Conservation (phyloP, 768 basidiomycete species). For the Pilatotrama ljubarskyi region DNA sequence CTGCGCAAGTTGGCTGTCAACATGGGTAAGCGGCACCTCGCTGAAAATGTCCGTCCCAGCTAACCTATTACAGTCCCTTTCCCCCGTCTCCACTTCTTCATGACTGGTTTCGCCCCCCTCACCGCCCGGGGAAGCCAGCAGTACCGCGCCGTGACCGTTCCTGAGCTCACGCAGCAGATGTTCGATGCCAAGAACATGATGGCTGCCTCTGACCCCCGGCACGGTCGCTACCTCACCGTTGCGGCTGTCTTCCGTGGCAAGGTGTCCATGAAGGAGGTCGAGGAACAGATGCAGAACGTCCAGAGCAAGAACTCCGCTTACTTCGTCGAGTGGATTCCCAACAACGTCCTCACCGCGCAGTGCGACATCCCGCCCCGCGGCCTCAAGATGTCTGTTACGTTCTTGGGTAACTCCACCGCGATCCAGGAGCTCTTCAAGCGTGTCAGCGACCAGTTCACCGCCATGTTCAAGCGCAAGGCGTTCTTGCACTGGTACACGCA, state of each 20-base stretch:
- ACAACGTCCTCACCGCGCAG: conserved; percentile 97
- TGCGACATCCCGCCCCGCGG: conserved; percentile 97
- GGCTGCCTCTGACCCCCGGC: conserved; percentile 96
- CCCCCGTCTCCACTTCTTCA: conserved; percentile 99
- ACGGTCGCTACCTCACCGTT: conserved; percentile 97
- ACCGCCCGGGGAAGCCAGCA: conserved; percentile 93
- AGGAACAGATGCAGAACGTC: conserved; percentile 98
- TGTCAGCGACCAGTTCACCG: conserved; percentile 96
- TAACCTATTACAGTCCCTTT: conserved; percentile 72
- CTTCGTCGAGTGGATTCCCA: conserved; percentile 99
- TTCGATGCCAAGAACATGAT: conserved; percentile 99
- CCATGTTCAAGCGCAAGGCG: conserved; percentile 99
- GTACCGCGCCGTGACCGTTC: conserved; percentile 96
- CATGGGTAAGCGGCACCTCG: conserved; percentile 73
- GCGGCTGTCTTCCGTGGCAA: conserved; percentile 99
- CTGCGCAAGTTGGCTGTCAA: conserved; percentile 98
- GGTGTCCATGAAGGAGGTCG: conserved; percentile 99
- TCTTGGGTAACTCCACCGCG: conserved; percentile 95
- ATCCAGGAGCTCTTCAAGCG: conserved; percentile 99
- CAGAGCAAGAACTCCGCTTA: conserved; percentile 97
- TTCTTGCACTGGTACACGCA: conserved; percentile 99
- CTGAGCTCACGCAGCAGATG: conserved; percentile 98
- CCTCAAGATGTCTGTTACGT: conserved; percentile 95
- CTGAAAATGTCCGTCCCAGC: too few relatives aligned
- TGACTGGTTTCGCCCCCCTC: conserved; percentile 93